A percentile compares a stretch with the other conserved stretches of the same genome.
These are phyloP conservation scores for Geotrichum citri-aurantii DNA, from an alignment of 1,139 yeast genomes.

Conservation along the genomic window DNA sequence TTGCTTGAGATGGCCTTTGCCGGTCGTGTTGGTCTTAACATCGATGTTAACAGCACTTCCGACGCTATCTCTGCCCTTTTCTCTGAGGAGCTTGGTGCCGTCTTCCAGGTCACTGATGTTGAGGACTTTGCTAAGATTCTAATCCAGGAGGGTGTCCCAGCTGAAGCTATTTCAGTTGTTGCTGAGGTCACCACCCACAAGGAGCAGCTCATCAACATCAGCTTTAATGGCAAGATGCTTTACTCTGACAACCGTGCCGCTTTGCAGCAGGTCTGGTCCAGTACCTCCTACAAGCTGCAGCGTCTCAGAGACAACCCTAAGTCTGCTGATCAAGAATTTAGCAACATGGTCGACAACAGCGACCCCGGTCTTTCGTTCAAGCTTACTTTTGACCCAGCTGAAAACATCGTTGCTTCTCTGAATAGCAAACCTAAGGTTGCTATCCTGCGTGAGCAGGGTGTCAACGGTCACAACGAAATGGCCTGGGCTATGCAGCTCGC, in stretches of 20 bases:
- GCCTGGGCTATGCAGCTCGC: constrained; percentile 96
- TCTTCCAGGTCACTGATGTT: constrained; percentile 74
- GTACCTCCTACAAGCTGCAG: constrained; percentile 87
- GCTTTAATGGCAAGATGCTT: constrained; percentile 44
- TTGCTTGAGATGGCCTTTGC: constrained; percentile 96
- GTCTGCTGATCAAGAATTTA: constrained; percentile 81
- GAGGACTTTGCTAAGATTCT: constrained; percentile 53
- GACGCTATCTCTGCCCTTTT: constrained; percentile 45
- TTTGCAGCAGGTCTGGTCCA: constrained; percentile 80
- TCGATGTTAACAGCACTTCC: constrained; percentile 35
- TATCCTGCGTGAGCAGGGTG: constrained; percentile 97
- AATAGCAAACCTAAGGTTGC: constrained; percentile 78
- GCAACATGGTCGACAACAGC: constrained; percentile 62
- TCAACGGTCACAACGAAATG: constrained; percentile 97
- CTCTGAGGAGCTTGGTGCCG: constrained; percentile 94
- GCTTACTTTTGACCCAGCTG: constrained; percentile 51
- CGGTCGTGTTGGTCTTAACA: constrained; percentile 73
- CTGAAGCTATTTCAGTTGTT: constrained; percentile 51
- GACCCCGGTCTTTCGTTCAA: constrained; percentile 90
- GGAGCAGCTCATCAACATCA: constrained; percentile 49
- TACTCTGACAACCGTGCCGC: constrained; percentile 56
- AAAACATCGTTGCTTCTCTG: constrained; percentile 34
- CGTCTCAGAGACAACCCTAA: constrained; percentile 89
- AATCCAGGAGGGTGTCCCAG: constrained; percentile 51
- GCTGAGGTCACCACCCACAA: constrained; percentile 56